Evolutionary conservation across 768 basidiomycete species (phyloP), one percentile per base, ranked within the genome.

Genomic region (Pleurotus platypus): DNA sequence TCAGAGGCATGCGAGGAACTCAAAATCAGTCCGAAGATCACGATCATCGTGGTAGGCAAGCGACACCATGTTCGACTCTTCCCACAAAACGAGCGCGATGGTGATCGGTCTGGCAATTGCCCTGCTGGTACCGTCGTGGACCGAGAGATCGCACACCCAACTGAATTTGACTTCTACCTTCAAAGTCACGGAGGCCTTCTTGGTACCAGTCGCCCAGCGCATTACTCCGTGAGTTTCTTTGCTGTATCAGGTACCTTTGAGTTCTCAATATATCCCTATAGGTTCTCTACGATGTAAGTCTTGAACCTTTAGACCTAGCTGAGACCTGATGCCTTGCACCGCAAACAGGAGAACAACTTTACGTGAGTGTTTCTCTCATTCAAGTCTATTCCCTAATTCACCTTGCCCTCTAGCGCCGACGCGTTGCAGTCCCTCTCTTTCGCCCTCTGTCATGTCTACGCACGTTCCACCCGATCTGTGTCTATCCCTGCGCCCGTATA

Each of bases 401-500:
- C 30, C 9, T 9, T 35, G 11, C 11, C 30, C 30, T 35, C 47
- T 60, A 83, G 81, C 38, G 75, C 83, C 20, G 86, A 88, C 62
- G 77, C 78, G 24, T 64, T 90, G 6, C 88, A 90, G 55, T 78
- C 80, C 0, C 64, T 86, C 2, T 85, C 90, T 0, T 92, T 88
- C 53, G 85, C 89, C 0, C 69, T 78, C 3, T 78, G 75, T 47
- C 76, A 78, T 59, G 74, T 78, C 15, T 76, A 90, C 60, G 88
- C 90, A 1, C 81, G 90, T 2, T 84, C 89, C 9, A 91, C 89
- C 2, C 83, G 90, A 24, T 88, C 89, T 0, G 90, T 91, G 1
- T 91, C 90, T 0, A 90, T 91, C 50, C 90, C 90, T 0, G 90
- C 89, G 0, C 90, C 90, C 0, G 89, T 91, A 0, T 91, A 91